phyloP scores from a whole-genome alignment of 495 filamentous ascomycete species.

The Penicillium chermesinum region DNA sequence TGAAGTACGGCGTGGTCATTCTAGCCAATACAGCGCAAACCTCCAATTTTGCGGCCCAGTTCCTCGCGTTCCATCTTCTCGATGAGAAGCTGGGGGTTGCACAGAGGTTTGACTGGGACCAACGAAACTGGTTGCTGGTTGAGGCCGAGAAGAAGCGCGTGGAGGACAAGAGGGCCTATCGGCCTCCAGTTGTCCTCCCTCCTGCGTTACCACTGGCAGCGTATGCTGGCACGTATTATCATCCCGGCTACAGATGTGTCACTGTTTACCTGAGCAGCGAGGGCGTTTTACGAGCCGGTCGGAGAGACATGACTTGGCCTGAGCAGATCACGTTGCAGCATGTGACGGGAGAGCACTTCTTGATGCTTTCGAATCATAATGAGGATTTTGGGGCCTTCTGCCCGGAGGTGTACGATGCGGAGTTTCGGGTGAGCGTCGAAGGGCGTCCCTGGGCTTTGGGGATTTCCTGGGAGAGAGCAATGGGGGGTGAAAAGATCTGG shows the following conservation, averaged over 20 bases:
- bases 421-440: conserved; percentile 2
- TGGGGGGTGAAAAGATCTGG: conserved; percentile 6
- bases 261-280: conserved; percentile 1
- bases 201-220: neutral
- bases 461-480: conserved; percentile 5
- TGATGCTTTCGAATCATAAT: neutral
- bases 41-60: conserved; percentile 2
- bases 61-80: conserved; percentile 3
- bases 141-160: neutral
- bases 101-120: conserved; percentile 3
- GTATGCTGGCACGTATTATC: conserved; percentile 1
- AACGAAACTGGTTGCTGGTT: conserved; percentile 1
- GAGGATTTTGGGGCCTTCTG: conserved; percentile 5
- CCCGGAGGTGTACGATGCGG: conserved; percentile 4
- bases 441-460: conserved; percentile 1
- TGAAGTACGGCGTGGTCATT: conserved; percentile 36
- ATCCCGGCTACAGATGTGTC: neutral
- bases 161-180: conserved; percentile 1
- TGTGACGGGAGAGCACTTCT: conserved; percentile 4
- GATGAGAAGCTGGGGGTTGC: conserved; percentile 1
- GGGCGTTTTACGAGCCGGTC: conserved; percentile 1
- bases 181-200: neutral
- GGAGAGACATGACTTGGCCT: conserved; percentile 4
- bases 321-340: neutral
- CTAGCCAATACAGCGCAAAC: conserved; percentile 40